Conservation (phyloP, 164 flowering plant genomes). For the Aristolochia contorta region DNA sequence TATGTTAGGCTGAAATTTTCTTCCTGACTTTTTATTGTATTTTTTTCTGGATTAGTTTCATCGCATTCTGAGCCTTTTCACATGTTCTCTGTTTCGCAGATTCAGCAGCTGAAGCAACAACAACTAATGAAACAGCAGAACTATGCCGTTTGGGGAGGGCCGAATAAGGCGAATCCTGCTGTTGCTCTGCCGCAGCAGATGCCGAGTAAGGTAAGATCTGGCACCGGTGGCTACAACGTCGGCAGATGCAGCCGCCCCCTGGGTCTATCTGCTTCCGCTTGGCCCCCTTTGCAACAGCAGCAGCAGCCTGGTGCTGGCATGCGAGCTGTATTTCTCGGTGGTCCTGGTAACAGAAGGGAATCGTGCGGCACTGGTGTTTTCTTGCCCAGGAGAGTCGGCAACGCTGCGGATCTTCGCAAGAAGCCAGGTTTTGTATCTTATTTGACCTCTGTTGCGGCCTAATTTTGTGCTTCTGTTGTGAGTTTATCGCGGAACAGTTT, state of each 20-base stretch:
- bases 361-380: constrained; percentile 64
- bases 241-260: constrained; percentile 17
- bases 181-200: constrained; percentile 2
- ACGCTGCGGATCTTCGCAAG: constrained; percentile 29
- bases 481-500: too few relatives aligned
- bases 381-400: constrained; percentile 37
- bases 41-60: too few relatives aligned
- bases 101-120: constrained; percentile 38
- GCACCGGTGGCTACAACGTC: background rate
- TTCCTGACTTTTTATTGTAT: background rate
- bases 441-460: background rate
- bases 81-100: constrained; percentile 17
- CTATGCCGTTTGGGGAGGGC: constrained; percentile 20
- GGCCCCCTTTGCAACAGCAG: constrained; percentile 50
- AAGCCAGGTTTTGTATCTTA: constrained; percentile 29
- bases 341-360: constrained; percentile 28
- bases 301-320: constrained; percentile 30
- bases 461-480: background rate
- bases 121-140: constrained; percentile 27
- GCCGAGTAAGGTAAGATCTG: constrained; percentile 10
- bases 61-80: background rate
- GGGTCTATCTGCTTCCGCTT: constrained; percentile 41
- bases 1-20: background rate
- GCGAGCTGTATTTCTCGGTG: constrained; percentile 46
- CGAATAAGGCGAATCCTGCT: constrained; percentile 4